These are phyloP conservation scores for Beauveria sp. DNA, from an alignment of 2,329 filamentous ascomycete genomes.

Conservation along the genomic window DNA sequence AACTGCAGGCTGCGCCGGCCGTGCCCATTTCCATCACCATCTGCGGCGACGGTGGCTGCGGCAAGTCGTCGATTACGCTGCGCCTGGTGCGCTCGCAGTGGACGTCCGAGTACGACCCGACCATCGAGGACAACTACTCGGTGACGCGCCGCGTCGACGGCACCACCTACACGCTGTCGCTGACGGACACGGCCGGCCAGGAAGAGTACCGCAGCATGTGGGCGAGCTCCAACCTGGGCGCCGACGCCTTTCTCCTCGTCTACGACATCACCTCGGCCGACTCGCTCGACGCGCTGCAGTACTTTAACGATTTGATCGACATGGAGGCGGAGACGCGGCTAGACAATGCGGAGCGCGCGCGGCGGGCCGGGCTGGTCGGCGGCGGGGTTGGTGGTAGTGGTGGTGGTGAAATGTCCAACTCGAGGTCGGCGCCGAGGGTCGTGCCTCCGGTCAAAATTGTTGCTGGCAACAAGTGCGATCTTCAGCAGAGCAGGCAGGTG, in stretches of 20 bases:
- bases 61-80: conserved; percentile 78
- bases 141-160: conserved; percentile 75
- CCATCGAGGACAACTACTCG: conserved; percentile 78
- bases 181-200: conserved; percentile 83
- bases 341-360: conserved; percentile 52
- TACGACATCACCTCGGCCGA: conserved; percentile 73
- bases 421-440: conserved; percentile 27
- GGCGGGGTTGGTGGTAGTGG: conserved; percentile 17
- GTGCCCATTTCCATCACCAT: conserved; percentile 66
- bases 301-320: conserved; percentile 77
- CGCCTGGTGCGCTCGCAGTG: conserved; percentile 75
- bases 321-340: conserved; percentile 67
- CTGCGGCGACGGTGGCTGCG: conserved; percentile 78
- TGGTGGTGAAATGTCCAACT: too few species aligned
- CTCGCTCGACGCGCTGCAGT: conserved; percentile 63
- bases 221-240: conserved; percentile 69
- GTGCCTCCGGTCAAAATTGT: conserved; percentile 73
- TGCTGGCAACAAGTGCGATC: conserved; percentile 79
- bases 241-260: conserved; percentile 77
- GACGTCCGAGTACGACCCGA: conserved; percentile 77
- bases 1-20: background rate
- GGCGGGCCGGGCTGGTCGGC: conserved; percentile 28
- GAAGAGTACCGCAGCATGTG: conserved; percentile 86
- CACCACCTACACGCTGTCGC: conserved; percentile 67
- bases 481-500: conserved; percentile 62